These are phyloP conservation scores for Populus hybrid DNA, from an alignment of 441 rosid species.

Conservation along the genomic window DNA sequence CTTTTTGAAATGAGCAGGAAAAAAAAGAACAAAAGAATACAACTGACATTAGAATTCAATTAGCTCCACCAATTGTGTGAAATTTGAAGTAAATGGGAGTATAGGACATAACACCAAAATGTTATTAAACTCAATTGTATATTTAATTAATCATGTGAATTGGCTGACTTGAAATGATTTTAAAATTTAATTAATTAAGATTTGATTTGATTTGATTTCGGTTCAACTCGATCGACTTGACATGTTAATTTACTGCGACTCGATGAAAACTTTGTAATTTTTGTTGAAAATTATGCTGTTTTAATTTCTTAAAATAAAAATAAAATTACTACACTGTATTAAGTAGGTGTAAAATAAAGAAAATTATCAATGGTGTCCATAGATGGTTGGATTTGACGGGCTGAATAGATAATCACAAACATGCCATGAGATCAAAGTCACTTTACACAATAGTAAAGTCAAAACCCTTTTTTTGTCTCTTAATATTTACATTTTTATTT, in stretches of 20 bases:
- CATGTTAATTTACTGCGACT: no score
- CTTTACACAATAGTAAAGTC: constrained; percentile 7
- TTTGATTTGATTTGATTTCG: no score
- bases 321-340: neutral
- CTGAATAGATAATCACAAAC: constrained; percentile 9
- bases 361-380: neutral
- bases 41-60: neutral
- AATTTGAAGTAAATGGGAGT: neutral
- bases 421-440: constrained; percentile 1
- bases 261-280: no score
- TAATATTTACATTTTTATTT: neutral
- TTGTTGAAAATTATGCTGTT: no score
- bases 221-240: no score
- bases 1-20: neutral
- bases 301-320: neutral
- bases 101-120: no score
- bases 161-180: accelerated
- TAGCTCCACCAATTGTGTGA: neutral
- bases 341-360: neutral
- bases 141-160: no score
- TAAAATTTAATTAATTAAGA: no score
- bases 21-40: neutral
- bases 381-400: constrained; percentile 21
- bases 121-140: no score
- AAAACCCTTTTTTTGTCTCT: constrained; percentile 10